A percentile compares a stretch with the other conserved stretches of the same genome.
Evolutionary conservation across 2,329 filamentous ascomycete genomes (phyloP).

Genomic region (Nigrospora osmanthi): DNA sequence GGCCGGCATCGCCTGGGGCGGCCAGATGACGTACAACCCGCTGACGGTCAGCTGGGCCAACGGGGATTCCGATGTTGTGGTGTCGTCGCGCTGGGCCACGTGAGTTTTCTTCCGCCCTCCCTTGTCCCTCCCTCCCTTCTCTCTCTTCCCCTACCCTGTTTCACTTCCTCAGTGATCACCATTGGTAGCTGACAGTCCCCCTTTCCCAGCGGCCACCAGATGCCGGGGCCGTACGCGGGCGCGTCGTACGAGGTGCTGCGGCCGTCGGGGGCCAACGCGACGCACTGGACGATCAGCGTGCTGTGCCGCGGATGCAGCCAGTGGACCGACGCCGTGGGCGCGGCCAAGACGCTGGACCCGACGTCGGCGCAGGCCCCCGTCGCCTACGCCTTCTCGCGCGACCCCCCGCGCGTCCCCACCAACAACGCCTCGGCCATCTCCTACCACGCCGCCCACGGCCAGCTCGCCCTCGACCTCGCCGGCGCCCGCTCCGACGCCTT

Average conservation of each 20-base stretch:
- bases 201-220: conserved; percentile 15
- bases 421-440: background rate
- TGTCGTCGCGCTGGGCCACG: conserved; percentile 15
- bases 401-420: background rate
- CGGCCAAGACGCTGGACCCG: background rate
- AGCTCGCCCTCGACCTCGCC: background rate
- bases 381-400: background rate
- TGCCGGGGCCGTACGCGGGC: conserved; percentile 22
- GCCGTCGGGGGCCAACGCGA: conserved; percentile 25
- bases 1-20: conserved; percentile 18
- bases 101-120: conserved; percentile 5
- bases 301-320: conserved; percentile 29
- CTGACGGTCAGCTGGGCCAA: conserved; percentile 17
- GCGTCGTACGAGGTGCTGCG: conserved; percentile 25
- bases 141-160: background rate
- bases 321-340: conserved; percentile 11
- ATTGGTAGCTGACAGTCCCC: background rate
- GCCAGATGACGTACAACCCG: conserved; percentile 17
- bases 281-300: conserved; percentile 30
- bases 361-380: background rate
- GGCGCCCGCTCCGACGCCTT: background rate
- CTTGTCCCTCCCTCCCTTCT: too few relatives aligned
- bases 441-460: background rate
- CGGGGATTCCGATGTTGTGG: conserved; percentile 7
- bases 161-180: background rate